Percentiles rank a stretch among this genome's conserved stretches.
These are phyloP conservation scores for Rossbeevera mucosa DNA, from an alignment of 768 basidiomycete species.

Conservation along the genomic window DNA sequence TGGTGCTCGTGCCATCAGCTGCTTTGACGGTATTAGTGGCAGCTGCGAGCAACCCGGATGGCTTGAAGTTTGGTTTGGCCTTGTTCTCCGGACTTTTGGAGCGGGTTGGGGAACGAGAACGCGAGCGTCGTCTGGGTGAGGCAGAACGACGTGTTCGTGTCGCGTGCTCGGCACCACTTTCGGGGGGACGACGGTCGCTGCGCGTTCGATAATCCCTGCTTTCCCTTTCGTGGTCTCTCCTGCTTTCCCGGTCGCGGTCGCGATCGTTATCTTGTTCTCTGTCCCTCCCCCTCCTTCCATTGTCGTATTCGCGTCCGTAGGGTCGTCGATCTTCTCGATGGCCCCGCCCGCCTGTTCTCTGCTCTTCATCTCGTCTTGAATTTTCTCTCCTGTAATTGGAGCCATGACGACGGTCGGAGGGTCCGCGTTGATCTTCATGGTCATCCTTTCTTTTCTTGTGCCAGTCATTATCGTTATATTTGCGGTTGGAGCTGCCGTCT, in stretches of 20 bases:
- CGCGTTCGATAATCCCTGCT: slow-evolving; percentile 37
- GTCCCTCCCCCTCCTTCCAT: slow-evolving; percentile 14
- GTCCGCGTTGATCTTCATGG: slow-evolving; percentile 3
- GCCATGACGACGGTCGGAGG: slow-evolving; percentile 14
- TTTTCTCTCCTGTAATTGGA: slow-evolving; percentile 13
- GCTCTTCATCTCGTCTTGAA: slow-evolving; percentile 21
- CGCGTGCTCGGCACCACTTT: slow-evolving; percentile 31
- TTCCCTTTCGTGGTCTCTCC: slow-evolving; percentile 30
- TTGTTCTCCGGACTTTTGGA: slow-evolving; percentile 50
- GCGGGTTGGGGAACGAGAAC: slow-evolving; percentile 38
- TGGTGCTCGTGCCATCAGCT: slow-evolving; percentile 68
- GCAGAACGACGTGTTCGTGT: slow-evolving; percentile 49
- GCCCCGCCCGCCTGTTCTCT: slow-evolving; percentile 17
- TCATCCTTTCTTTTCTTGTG: slow-evolving; percentile 7
- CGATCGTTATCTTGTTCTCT: slow-evolving; percentile 11
- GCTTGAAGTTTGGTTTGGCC: slow-evolving; percentile 83
- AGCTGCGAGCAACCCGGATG: slow-evolving; percentile 89
- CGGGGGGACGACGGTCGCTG: slow-evolving; percentile 21
- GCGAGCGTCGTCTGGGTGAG: slow-evolving; percentile 42
- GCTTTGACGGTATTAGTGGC: slow-evolving; percentile 89
- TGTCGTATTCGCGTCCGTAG: slow-evolving; percentile 19
- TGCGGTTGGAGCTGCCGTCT: slow-evolving; percentile 11
- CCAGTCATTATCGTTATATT: slow-evolving; percentile 9
- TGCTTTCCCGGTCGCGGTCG: slow-evolving; percentile 11
- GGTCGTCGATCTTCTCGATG: slow-evolving; percentile 15